Evolutionary conservation across 352 stramenopile genomes (phyloP).

Genomic region (Aphanomyces euteiches): DNA sequence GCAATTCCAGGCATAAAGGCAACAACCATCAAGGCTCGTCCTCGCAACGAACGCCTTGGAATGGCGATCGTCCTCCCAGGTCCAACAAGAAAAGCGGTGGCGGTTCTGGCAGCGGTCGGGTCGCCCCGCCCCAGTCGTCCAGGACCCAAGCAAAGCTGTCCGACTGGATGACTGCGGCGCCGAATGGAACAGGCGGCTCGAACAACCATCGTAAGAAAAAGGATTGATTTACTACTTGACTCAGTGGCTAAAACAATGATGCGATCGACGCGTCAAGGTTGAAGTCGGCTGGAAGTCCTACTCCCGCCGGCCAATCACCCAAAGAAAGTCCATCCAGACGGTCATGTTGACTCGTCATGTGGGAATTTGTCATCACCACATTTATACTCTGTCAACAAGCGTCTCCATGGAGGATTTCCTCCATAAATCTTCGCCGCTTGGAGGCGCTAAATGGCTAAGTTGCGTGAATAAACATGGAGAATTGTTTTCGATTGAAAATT

Average conservation of each 20-base stretch:
- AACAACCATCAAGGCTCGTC: neutral
- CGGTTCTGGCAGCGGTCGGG: neutral
- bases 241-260: neutral
- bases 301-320: neutral
- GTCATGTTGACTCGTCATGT: neutral
- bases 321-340: neutral
- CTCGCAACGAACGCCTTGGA: neutral
- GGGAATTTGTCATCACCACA: constrained; percentile 27
- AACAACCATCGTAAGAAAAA: too few species aligned
- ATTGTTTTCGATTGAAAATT: too few species aligned
- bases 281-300: neutral
- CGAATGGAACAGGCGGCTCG: too few species aligned
- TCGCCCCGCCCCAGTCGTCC: too few species aligned
- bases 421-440: too few species aligned
- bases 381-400: too few species aligned
- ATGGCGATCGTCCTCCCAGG: neutral
- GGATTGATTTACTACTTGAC: too few species aligned
- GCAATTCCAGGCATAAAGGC: neutral
- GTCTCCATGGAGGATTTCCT: too few species aligned
- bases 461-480: too few species aligned
- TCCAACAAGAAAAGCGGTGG: neutral
- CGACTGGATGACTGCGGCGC: neutral
- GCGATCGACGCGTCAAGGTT: neutral
- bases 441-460: too few species aligned
- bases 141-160: neutral